Conservation (phyloP, 176 grass and related monocot species). For the Oryza longistaminata region DNA sequence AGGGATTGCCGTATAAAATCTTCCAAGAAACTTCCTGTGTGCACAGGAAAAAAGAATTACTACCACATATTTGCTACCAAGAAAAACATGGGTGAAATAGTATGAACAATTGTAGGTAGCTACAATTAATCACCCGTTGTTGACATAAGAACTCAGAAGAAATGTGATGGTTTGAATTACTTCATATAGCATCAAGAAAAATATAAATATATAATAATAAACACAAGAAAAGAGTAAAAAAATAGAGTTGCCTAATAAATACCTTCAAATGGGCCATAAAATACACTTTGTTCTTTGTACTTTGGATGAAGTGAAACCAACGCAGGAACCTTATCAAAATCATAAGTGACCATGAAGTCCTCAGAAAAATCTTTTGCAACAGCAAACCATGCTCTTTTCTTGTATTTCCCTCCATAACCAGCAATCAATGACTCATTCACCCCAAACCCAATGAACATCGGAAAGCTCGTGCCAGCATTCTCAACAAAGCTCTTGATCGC, state of each 20-base stretch:
- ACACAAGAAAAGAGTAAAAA: conserved; percentile 14
- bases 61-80: background rate
- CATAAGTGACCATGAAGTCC: conserved; percentile 67
- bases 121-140: background rate
- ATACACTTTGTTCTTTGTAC: conserved; percentile 81
- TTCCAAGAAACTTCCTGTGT: conserved; percentile 87
- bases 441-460: conserved; percentile 92
- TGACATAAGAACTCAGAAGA: background rate
- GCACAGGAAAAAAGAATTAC: background rate
- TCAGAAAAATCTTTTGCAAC: conserved; percentile 90
- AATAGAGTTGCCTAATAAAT: conserved; percentile 13
- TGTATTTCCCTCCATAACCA: conserved; percentile 79
- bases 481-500: conserved; percentile 73
- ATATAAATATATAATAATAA: background rate
- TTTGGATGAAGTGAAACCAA: conserved; percentile 75
- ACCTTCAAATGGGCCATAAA: conserved; percentile 98
- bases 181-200: background rate
- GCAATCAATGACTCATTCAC: conserved; percentile 71
- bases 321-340: conserved; percentile 84
- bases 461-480: conserved; percentile 69
- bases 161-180: background rate
- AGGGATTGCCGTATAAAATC: conserved; percentile 84
- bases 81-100: background rate
- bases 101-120: background rate
- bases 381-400: conserved; percentile 98